Evolutionary conservation across 371 early-diverging fungal genomes (phyloP).

Genomic region (Nematocida parisii): DNA sequence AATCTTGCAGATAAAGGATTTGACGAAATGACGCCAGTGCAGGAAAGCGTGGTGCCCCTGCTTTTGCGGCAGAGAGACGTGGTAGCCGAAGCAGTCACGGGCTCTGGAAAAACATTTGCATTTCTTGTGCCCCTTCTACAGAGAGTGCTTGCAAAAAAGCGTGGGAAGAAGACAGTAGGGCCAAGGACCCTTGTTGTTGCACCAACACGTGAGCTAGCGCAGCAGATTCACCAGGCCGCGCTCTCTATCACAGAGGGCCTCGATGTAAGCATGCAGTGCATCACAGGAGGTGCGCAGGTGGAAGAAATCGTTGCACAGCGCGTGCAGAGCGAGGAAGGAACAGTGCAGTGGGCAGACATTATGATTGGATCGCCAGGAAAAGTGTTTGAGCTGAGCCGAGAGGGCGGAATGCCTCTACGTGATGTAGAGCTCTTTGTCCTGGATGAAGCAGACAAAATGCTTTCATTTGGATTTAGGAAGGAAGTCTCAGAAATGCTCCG

Average conservation of each 20-base stretch:
- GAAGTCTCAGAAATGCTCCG: slow-evolving; percentile 40
- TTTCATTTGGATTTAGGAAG: slow-evolving; percentile 41
- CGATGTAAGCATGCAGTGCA: neutral
- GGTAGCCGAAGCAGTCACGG: slow-evolving; percentile 86
- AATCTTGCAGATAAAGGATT: slow-evolving; percentile 39
- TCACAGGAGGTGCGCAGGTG: slow-evolving; percentile 25
- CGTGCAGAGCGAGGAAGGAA: neutral
- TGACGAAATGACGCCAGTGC: slow-evolving; percentile 61
- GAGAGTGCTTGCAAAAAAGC: slow-evolving; percentile 30
- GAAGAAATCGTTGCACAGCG: slow-evolving; percentile 26
- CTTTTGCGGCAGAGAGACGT: slow-evolving; percentile 72
- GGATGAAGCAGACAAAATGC: slow-evolving; percentile 45
- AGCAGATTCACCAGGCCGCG: slow-evolving; percentile 47
- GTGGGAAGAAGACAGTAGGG: neutral
- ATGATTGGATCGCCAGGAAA: slow-evolving; percentile 37
- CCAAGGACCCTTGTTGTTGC: slow-evolving; percentile 41
- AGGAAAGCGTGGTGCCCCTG: slow-evolving; percentile 59
- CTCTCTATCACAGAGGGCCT: neutral
- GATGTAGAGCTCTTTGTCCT: slow-evolving; percentile 46
- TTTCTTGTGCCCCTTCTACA: slow-evolving; percentile 78
- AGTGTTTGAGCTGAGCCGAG: slow-evolving; percentile 23
- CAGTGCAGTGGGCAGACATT: slow-evolving; percentile 17
- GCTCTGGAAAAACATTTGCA: slow-evolving; percentile 92
- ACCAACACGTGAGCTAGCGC: slow-evolving; percentile 56
- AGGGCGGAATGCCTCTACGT: slow-evolving; percentile 30